phyloP scores from a whole-genome alignment of 129 eudicot species.

The sunflower (Helianthus annuus) region HanXRQr2.0-SUNRISE NC_035435.2:4737184-4737683 shows the following conservation, averaged over 20 bases:
- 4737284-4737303: too few relatives aligned
- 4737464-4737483: constrained; percentile 17
- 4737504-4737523: constrained; percentile 5
- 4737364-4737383: neutral
- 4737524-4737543: neutral
- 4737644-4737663: too few relatives aligned
- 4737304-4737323: too few relatives aligned
- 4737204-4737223: too few relatives aligned
- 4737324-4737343: neutral
- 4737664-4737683: too few relatives aligned
- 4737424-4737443: constrained; percentile 24
- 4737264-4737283: too few relatives aligned
- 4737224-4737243: too few relatives aligned
- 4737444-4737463: constrained; percentile 19
- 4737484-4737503: constrained; percentile 10
- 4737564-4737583: neutral
- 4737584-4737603: too few relatives aligned
- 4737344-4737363: neutral
- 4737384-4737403: neutral
- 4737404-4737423: constrained; percentile 27
- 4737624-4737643: too few relatives aligned
- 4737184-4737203: too few relatives aligned
- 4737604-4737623: too few relatives aligned
- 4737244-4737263: too few relatives aligned
- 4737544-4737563: neutral